phyloP scores from a whole-genome alignment of 257 asterid genomes.

The Ilex aquifolium region DNA sequence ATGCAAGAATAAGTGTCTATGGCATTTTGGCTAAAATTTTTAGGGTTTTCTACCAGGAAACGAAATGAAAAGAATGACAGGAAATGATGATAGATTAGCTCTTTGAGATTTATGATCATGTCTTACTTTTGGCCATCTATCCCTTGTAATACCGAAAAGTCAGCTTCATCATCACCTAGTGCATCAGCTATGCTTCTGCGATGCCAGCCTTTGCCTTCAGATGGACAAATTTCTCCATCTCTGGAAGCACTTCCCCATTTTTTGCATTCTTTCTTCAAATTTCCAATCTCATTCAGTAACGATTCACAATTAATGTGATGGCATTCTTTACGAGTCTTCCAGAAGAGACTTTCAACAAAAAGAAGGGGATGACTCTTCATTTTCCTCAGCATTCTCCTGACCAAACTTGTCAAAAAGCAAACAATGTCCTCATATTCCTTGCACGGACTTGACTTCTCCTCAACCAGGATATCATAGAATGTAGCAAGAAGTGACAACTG shows the following conservation, averaged over 20 bases:
- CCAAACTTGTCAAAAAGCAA: slow-evolving; percentile 58
- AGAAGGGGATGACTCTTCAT: slow-evolving; percentile 88
- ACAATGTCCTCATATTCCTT: slow-evolving; percentile 72
- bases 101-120: slow-evolving; percentile 8
- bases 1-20: neutral
- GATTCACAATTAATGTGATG: slow-evolving; percentile 72
- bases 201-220: slow-evolving; percentile 48
- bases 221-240: slow-evolving; percentile 39
- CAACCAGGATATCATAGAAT: slow-evolving; percentile 82
- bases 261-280: slow-evolving; percentile 30
- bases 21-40: neutral
- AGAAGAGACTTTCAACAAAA: slow-evolving; percentile 72
- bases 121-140: slow-evolving; percentile 18
- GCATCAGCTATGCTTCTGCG: slow-evolving; percentile 92
- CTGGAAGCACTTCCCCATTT: slow-evolving; percentile 25
- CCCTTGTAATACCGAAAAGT: slow-evolving; percentile 29
- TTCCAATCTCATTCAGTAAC: slow-evolving; percentile 60
- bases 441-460: slow-evolving; percentile 80
- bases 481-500: slow-evolving; percentile 78
- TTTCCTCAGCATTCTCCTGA: slow-evolving; percentile 79
- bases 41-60: neutral
- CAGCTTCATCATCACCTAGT: slow-evolving; percentile 84
- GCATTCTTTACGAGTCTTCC: slow-evolving; percentile 78
- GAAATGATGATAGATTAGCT: neutral
- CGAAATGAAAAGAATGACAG: too few species aligned